A percentile compares a stretch with the other conserved stretches of the same genome.
phyloP scores from a whole-genome alignment of 495 filamentous ascomycete genomes.

The Sphaerosporella brunnea region DNA sequence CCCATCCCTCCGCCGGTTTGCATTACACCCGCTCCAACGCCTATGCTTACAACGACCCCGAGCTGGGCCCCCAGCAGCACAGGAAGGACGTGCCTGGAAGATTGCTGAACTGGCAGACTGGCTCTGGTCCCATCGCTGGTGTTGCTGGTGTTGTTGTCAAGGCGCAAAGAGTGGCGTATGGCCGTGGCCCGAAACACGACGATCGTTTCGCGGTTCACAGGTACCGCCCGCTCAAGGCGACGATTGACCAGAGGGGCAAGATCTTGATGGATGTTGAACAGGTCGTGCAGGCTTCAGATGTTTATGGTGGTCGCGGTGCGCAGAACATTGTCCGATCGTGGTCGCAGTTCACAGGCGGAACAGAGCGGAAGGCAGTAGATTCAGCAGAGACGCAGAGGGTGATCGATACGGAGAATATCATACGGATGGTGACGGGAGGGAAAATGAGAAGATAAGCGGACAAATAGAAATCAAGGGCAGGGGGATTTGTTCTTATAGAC shows the following conservation, averaged over 20 bases:
- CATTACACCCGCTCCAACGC: conserved; percentile 61
- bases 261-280: conserved; percentile 18
- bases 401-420: too few relatives aligned
- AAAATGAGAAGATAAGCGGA: too few relatives aligned
- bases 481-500: too few relatives aligned
- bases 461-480: too few relatives aligned
- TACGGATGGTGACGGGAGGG: too few relatives aligned
- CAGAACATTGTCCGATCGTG: too few relatives aligned
- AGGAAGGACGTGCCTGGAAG: conserved; percentile 50
- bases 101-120: conserved; percentile 26
- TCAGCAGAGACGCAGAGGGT: too few relatives aligned
- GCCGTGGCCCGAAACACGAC: conserved; percentile 1
- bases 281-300: background rate
- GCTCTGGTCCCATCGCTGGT: conserved; percentile 16
- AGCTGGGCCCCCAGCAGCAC: conserved; percentile 55
- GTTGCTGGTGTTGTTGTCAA: conserved; percentile 21
- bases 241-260: conserved; percentile 12
- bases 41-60: conserved; percentile 58
- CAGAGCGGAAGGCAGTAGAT: too few relatives aligned
- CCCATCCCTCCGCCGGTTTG: conserved; percentile 81
- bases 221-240: conserved; percentile 8
- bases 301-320: background rate
- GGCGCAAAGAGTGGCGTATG: background rate
- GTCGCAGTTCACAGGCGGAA: too few relatives aligned
- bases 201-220: conserved; percentile 11